A percentile compares a stretch with the other conserved stretches of the same genome.
Conservation (phyloP, 495 filamentous ascomycete species). For the Daldinia grandis region DNA sequence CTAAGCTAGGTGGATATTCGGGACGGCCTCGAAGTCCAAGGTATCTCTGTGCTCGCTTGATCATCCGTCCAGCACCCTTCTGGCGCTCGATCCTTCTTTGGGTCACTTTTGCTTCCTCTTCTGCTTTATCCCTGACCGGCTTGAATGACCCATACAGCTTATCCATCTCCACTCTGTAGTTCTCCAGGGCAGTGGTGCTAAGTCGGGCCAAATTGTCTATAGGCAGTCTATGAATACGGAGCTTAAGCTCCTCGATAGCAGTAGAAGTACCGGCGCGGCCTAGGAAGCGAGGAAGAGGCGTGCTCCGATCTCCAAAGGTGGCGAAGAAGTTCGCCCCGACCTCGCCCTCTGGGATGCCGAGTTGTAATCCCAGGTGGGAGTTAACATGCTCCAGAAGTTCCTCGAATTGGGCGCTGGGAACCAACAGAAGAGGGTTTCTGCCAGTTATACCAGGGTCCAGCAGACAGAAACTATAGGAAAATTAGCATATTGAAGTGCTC, state of each 20-base stretch:
- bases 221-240: slow-evolving; percentile 1
- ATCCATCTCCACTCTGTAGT: slow-evolving; percentile 39
- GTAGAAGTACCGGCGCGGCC: slow-evolving; percentile 58
- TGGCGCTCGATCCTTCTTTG: slow-evolving; percentile 51
- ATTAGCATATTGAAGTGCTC: slow-evolving; percentile 2
- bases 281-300: slow-evolving; percentile 69
- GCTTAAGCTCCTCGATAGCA: slow-evolving; percentile 46
- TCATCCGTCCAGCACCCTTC: slow-evolving; percentile 54
- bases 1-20: slow-evolving; percentile 20
- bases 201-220: slow-evolving; percentile 23
- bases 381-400: slow-evolving; percentile 69
- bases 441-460: slow-evolving; percentile 56
- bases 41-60: slow-evolving; percentile 73
- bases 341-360: slow-evolving; percentile 60
- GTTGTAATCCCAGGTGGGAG: slow-evolving; percentile 50
- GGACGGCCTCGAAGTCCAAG: slow-evolving; percentile 64
- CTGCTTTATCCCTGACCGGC: slow-evolving; percentile 49
- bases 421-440: slow-evolving; percentile 65
- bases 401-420: slow-evolving; percentile 69
- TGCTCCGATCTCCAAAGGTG: slow-evolving; percentile 63
- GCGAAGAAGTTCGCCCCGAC: slow-evolving; percentile 61
- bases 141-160: slow-evolving; percentile 36
- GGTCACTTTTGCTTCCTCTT: background rate
- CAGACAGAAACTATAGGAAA: slow-evolving; percentile 69
- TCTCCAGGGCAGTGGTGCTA: slow-evolving; percentile 6